phyloP scores from a whole-genome alignment of 352 stramenopile genomes.

The Phytophthora cryptogea region DNA sequence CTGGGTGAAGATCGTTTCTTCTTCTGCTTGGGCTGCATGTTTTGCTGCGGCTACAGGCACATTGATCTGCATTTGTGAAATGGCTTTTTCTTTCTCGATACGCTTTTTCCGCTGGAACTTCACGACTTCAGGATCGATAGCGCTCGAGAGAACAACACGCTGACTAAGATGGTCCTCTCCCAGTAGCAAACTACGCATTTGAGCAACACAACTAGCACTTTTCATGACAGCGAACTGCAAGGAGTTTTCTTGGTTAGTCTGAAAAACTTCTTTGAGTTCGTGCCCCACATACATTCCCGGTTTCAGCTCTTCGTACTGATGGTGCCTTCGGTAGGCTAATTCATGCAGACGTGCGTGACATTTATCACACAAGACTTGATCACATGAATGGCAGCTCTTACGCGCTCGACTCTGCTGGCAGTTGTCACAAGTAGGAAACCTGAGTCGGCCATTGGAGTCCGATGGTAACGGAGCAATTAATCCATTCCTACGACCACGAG shows the following conservation, averaged over 20 bases:
- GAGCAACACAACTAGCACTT: slow-evolving; percentile 34
- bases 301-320: slow-evolving; percentile 51
- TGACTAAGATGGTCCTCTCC: slow-evolving; percentile 1
- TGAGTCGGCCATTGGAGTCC: slow-evolving; percentile 36
- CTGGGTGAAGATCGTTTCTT: slow-evolving; percentile 47
- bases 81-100: slow-evolving; percentile 49
- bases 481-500: slow-evolving; percentile 53
- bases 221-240: slow-evolving; percentile 25
- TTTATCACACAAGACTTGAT: slow-evolving; percentile 65
- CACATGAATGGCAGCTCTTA: slow-evolving; percentile 56
- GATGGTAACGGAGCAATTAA: slow-evolving; percentile 56
- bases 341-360: slow-evolving; percentile 67
- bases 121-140: slow-evolving; percentile 48
- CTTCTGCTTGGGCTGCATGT: slow-evolving; percentile 39
- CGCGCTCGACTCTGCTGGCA: slow-evolving; percentile 47
- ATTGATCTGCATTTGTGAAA: slow-evolving; percentile 62
- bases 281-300: slow-evolving; percentile 34
- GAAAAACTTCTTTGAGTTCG: slow-evolving; percentile 20
- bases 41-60: slow-evolving; percentile 51
- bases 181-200: slow-evolving; percentile 35
- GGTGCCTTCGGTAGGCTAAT: slow-evolving; percentile 49
- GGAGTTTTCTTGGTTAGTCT: slow-evolving; percentile 37
- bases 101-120: slow-evolving; percentile 52
- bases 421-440: slow-evolving; percentile 57
- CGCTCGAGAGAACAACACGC: not conserved